Base-by-base conservation (phyloP, 257 asterid genomes). In the Fraxinus excelsior region DNA sequence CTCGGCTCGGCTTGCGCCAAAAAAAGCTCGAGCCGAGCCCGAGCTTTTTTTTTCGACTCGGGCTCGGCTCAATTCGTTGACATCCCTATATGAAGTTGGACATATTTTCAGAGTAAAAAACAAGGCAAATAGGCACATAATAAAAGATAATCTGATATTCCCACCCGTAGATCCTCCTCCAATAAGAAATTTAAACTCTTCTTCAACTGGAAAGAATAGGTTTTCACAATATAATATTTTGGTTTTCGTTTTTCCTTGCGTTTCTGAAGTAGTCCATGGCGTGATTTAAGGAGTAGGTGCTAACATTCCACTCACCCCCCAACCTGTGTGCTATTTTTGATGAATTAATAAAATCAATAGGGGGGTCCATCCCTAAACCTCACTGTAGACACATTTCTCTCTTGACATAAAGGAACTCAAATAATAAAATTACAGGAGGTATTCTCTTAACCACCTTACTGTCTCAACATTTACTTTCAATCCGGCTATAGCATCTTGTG, bases 401-500 rank as follows among this genome's bases (percentile, higher is more conserved):
- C 3, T 53, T 19, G 25, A n/a, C 26, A 53, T 23, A 62, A 9
- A 3, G 68, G 68, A 62, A 10, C 51, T 8, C 31, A 42, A 49
- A 40, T 12, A 64, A 79, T 49, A 29, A 76, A 79, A 78, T 65
- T 70, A 74, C 44, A 80, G 86, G 78, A 87, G 85, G 82, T 77
- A 84, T 67, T 83, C 88, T 85, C 81, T 85, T 74, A 82, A 87
- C 91, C 89, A 95, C 98, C 99, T 93, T 86, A 88, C 89, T 84
- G 87, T 87, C 86, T 86, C 96, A 76, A 92, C 88, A 82, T 93
- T 90, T 75, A 88, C 82, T 93, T 95, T 95, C 81, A 95, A 71
- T 73, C 97, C 98, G 34, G 97, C 90, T 72, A 93, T 84, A 74
- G 97, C 99, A 84, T 88, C 96, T 88, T 95, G 99, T 70, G 94